Evolutionary conservation across 192 early-diverging fungal species (phyloP).

Genomic region (Rhizophagus sp.): DNA sequence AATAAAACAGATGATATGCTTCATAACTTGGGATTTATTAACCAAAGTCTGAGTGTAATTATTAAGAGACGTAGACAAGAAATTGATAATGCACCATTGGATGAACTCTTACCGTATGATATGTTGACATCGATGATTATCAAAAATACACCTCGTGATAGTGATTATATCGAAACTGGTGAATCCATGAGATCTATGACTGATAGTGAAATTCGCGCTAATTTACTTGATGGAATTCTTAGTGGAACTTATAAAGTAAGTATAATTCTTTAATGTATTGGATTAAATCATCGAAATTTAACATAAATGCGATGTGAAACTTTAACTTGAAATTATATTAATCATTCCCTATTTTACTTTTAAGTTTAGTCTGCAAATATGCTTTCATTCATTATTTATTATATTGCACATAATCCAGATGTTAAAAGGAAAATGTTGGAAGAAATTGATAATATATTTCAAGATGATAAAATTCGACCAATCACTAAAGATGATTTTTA

Average conservation of each 20-base stretch:
- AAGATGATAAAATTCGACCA: no score
- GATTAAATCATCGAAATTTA: no score
- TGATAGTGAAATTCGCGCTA: conserved; percentile 10
- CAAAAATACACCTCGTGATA: conserved; percentile 9
- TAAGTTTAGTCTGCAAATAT: background rate
- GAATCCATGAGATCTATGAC: background rate
- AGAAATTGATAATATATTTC: no score
- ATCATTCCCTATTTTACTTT: background rate
- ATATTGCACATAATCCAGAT: no score
- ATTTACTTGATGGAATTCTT: background rate
- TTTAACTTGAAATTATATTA: no score
- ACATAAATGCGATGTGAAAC: no score
- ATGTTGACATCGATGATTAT: background rate
- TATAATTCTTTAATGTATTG: background rate
- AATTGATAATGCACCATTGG: no score
- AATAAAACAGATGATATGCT: background rate
- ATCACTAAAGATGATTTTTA: background rate
- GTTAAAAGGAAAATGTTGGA: no score
- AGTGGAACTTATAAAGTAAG: conserved; percentile 1
- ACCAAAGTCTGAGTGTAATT: no score
- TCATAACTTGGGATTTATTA: no score
- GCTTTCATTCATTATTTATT: background rate
- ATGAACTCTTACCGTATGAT: no score
- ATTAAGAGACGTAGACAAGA: no score
- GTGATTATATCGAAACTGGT: background rate